These are phyloP conservation scores for Eragrostis curvula DNA, from an alignment of 176 grass and related monocot species.

Conservation along the genomic window DNA sequence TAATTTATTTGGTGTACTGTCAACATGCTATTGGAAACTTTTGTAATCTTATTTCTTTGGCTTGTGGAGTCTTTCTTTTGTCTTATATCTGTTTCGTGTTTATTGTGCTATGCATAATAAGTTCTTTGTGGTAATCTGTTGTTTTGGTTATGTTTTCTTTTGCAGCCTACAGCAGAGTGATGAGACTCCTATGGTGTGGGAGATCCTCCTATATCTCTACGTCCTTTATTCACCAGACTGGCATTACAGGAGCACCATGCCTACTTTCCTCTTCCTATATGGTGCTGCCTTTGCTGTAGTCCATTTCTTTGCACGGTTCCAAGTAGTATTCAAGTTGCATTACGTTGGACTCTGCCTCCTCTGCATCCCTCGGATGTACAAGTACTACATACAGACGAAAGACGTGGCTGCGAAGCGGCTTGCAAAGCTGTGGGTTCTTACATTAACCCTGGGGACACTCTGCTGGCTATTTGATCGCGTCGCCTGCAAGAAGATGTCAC, in stretches of 20 bases:
- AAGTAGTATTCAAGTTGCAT: conserved; percentile 80
- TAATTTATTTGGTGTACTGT: not conserved
- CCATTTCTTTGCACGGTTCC: conserved; percentile 70
- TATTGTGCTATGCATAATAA: not conserved
- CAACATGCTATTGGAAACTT: not conserved
- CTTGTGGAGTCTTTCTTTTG: not conserved
- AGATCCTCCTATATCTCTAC: conserved; percentile 81
- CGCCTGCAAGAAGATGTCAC: conserved; percentile 76
- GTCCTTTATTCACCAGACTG: conserved; percentile 95
- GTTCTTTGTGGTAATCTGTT: conserved; percentile 25
- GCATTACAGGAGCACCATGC: conserved; percentile 90
- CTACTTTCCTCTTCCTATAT: conserved; percentile 87
- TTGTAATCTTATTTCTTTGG: not conserved
- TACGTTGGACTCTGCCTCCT: conserved; percentile 80
- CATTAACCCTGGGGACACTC: conserved; percentile 57
- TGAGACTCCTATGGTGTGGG: conserved; percentile 92
- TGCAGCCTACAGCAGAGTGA: conserved; percentile 88
- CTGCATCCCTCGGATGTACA: conserved; percentile 92
- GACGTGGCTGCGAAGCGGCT: conserved; percentile 70
- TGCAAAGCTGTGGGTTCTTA: conserved; percentile 73
- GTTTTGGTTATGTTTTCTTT: conserved; percentile 15
- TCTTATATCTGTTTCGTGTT: not conserved
- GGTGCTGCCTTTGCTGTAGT: conserved; percentile 73
- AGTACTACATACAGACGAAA: conserved; percentile 92
- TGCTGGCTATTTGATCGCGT: conserved; percentile 78